phyloP scores from a whole-genome alignment of 2,329 filamentous ascomycete genomes.

The Metarhizium anisopliae region DNA sequence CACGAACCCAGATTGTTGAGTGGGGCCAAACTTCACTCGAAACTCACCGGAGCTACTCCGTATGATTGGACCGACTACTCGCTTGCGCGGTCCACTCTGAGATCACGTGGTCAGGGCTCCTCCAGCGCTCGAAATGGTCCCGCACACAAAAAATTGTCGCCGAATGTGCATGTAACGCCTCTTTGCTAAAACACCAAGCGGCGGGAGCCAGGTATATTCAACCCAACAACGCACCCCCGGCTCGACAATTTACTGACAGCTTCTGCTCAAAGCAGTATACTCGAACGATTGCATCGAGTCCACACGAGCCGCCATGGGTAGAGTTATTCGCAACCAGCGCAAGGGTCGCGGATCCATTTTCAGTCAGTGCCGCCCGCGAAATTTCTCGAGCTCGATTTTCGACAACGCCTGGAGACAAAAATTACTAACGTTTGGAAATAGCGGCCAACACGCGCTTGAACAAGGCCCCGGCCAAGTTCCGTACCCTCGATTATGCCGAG shows the following conservation, averaged over 20 bases:
- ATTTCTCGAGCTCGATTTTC: conserved; percentile 12
- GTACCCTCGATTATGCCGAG: conserved; percentile 93
- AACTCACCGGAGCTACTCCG: background rate
- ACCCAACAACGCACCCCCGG: conserved; percentile 14
- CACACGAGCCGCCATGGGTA: conserved; percentile 39
- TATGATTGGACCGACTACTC: conserved; percentile 2
- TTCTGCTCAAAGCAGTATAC: conserved; percentile 14
- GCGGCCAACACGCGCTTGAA: conserved; percentile 82
- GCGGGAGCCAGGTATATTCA: conserved; percentile 29
- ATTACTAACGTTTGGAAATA: conserved; percentile 29
- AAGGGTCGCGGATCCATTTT: conserved; percentile 52
- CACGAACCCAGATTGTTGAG: too few relatives aligned
- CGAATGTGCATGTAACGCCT: conserved; percentile 16
- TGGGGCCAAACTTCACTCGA: too few relatives aligned
- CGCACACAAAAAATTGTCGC: conserved; percentile 31
- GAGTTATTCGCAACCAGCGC: conserved; percentile 58
- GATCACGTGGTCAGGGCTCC: conserved; percentile 30
- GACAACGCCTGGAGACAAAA: conserved; percentile 12
- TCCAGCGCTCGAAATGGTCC: conserved; percentile 14
- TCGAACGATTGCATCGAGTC: conserved; percentile 25
- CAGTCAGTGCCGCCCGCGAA: conserved; percentile 32
- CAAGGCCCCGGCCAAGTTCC: conserved; percentile 80
- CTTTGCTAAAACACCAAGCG: conserved; percentile 31
- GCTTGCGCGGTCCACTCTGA: conserved; percentile 2
- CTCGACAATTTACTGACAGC: conserved; percentile 8